Evolutionary conservation across 306 rosid species (phyloP).

Genomic region (Cicer bijugum): DNA sequence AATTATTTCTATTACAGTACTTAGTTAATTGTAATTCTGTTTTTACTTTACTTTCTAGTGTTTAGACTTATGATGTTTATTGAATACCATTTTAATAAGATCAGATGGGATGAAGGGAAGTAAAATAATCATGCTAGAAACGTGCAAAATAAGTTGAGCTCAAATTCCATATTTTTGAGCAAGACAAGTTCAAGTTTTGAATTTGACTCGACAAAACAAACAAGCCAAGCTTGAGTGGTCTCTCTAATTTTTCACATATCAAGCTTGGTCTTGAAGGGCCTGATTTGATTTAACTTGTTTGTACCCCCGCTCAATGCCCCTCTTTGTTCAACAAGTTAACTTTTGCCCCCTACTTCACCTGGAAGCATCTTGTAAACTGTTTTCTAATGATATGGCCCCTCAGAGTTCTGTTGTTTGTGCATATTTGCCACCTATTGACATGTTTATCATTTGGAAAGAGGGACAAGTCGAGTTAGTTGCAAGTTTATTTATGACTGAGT

Average conservation of each 20-base stretch:
- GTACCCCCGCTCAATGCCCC: background rate
- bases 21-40: background rate
- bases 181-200: no score
- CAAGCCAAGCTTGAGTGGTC: background rate
- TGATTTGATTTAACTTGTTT: constrained; percentile 14
- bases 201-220: background rate
- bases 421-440: constrained; percentile 23
- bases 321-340: constrained; percentile 10
- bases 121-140: constrained; percentile 18
- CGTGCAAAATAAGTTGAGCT: background rate
- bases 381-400: background rate
- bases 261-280: constrained; percentile 14
- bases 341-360: background rate
- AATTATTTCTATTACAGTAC: background rate
- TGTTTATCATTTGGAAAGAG: constrained; percentile 33
- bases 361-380: constrained; percentile 20
- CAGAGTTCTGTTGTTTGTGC: constrained; percentile 8
- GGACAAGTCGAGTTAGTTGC: constrained; percentile 12
- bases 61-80: background rate
- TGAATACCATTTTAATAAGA: constrained; percentile 1
- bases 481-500: constrained; percentile 4
- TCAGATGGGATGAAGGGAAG: background rate
- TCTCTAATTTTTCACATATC: background rate
- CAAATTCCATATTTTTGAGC: background rate
- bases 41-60: background rate